Evolutionary conservation across 2,329 filamentous ascomycete species (phyloP), one percentile per base, ranked within the genome.

Genomic region (Colletotrichum viniferum): DNA sequence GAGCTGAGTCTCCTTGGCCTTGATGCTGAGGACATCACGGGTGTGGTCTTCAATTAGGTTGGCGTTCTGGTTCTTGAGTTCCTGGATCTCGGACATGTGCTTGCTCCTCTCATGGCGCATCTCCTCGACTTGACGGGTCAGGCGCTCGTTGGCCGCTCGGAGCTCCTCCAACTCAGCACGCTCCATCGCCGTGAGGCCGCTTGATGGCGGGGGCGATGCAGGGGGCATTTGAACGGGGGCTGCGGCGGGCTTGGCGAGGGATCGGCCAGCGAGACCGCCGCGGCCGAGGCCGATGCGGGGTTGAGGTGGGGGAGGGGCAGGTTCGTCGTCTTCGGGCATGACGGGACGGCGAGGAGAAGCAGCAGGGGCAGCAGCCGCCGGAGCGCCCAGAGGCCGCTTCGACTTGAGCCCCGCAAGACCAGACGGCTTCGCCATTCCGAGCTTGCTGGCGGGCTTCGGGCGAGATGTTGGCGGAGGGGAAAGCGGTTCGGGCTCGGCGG

Each of bases 1-100:
- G 7, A 99, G 90, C 81, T 99, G 97, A 4, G 97, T 98, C 84
- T 99, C 97, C 85, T 99, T 99, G 16, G 97, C 97, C 84, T 98
- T 98, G 86, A 99, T 97, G 79, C 96, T 97, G 56, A 99, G 89
- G 0, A 98, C 95, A 80, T 99, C 96, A 63, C 96, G 91, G 0
- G 97, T 99, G 83, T 98, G 96, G 80, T 98, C 96, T 85, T 99
- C 97, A 76, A 99, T 99, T 38, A 99, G 89, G 77, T 97, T 94
- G 28, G 97, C 97, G 81, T 99, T 99, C 83, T 98, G 95, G 80
- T 98, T 97, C 85, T 98, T 97, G 34, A 99, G 90, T 84, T 98
- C 97, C 79, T 96, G 94, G 56, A 98, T 94, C 83, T 98, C 95
- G 0, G 95, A 97, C 75, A 92, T 90, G 64, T 98, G 90, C 81